Evolutionary conservation across 257 asterid species (phyloP).

Genomic region (Sherardia arvensis): DNA sequence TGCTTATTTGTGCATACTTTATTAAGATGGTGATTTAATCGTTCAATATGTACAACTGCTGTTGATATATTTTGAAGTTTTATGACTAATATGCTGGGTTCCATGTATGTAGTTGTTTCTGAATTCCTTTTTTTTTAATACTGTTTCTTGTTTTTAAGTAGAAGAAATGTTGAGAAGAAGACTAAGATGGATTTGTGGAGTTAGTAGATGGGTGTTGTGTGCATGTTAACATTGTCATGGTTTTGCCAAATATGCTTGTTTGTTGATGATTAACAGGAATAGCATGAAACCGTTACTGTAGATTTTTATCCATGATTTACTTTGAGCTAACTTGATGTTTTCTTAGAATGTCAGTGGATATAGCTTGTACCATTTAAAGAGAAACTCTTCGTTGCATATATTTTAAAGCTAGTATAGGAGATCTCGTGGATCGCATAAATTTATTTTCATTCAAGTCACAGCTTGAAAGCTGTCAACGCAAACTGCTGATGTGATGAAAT

Average conservation of each 20-base stretch:
- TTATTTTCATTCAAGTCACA: background rate
- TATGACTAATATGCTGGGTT: background rate
- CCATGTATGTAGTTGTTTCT: background rate
- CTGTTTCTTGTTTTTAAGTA: background rate
- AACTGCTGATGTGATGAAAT: background rate
- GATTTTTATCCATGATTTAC: background rate
- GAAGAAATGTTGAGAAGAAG: background rate
- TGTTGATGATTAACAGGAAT: background rate
- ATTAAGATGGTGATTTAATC: background rate
- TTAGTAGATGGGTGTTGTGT: background rate
- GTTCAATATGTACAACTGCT: background rate
- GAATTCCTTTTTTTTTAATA: background rate
- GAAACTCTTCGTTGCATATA: background rate
- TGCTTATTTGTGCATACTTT: background rate
- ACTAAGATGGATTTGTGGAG: background rate
- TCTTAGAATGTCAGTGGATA: background rate
- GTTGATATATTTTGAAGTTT: background rate
- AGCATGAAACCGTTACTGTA: too few relatives aligned
- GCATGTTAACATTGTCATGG: background rate
- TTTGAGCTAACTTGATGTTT: background rate
- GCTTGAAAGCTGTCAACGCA: background rate
- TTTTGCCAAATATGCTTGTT: background rate
- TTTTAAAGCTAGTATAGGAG: background rate
- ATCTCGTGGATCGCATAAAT: background rate
- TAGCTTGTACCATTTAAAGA: background rate